Evolutionary conservation across 257 asterid genomes (phyloP).

Genomic region (Apocynum venetum): DNA sequence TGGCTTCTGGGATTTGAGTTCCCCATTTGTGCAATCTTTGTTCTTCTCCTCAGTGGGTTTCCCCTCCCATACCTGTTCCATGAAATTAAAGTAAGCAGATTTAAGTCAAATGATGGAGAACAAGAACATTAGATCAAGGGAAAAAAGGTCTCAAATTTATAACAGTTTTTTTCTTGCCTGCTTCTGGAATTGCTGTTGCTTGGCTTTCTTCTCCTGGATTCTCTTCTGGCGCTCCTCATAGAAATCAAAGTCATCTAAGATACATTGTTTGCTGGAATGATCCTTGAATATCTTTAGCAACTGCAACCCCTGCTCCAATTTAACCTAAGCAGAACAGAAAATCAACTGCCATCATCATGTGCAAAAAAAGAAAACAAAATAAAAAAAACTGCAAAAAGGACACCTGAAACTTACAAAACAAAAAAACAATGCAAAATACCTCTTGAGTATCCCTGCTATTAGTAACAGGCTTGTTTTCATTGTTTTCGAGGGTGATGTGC

Average conservation of each 20-base stretch:
- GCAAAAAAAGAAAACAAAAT: background rate
- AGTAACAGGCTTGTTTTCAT: constrained; percentile 73
- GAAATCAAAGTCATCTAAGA: constrained; percentile 68
- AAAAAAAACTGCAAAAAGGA: background rate
- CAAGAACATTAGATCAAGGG: background rate
- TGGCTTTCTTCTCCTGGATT: constrained; percentile 13
- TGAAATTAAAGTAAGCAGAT: background rate
- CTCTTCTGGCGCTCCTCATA: constrained; percentile 62
- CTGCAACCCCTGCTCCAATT: constrained; percentile 58
- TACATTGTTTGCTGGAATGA: constrained; percentile 49
- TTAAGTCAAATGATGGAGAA: background rate
- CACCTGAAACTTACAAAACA: background rate
- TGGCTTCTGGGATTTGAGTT: background rate
- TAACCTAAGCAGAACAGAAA: constrained; percentile 31
- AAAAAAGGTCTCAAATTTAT: background rate
- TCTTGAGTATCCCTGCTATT: constrained; percentile 82
- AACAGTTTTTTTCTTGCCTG: background rate
- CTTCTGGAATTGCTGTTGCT: constrained; percentile 12
- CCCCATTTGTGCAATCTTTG: background rate
- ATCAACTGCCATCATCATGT: background rate
- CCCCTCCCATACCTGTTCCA: constrained; percentile 12
- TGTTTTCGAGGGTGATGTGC: constrained; percentile 67
- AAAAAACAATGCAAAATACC: constrained; percentile 24
- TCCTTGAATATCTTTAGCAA: constrained; percentile 57
- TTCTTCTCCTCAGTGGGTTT: background rate